Evolutionary conservation across 2,329 filamentous ascomycete species (phyloP).

Genomic region (Ophiostoma quercus): DNA sequence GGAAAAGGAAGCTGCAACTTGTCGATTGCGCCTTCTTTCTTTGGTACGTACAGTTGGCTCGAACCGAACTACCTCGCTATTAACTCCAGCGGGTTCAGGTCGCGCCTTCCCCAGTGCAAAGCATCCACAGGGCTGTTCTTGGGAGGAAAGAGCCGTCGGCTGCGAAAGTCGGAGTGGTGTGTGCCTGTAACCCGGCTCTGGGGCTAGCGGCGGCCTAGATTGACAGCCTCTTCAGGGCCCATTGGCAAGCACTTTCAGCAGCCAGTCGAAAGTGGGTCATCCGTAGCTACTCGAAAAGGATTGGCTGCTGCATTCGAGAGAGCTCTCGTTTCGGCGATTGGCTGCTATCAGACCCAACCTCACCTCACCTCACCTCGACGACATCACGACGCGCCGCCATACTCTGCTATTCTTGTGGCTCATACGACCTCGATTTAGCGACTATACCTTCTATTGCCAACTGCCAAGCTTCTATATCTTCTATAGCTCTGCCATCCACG

Average conservation of each 20-base stretch:
- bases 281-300: slow-evolving; percentile 2
- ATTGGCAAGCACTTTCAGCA: background rate
- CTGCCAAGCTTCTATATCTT: background rate
- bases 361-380: background rate
- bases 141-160: background rate
- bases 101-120: background rate
- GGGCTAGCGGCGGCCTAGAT: background rate
- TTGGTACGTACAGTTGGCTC: background rate
- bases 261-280: background rate
- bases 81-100: background rate
- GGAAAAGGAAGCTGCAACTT: background rate
- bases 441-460: background rate
- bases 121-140: slow-evolving; percentile 8
- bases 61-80: slow-evolving; percentile 4
- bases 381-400: background rate
- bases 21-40: background rate
- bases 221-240: background rate
- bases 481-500: background rate
- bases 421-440: background rate
- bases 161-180: slow-evolving; percentile 9
- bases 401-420: background rate
- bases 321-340: slow-evolving; percentile 8
- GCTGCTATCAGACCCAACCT: background rate
- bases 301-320: background rate
- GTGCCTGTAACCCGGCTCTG: slow-evolving; percentile 2